Conservation (phyloP, 2,329 filamentous ascomycete genomes). For the Colletotrichum spaethianum region DNA sequence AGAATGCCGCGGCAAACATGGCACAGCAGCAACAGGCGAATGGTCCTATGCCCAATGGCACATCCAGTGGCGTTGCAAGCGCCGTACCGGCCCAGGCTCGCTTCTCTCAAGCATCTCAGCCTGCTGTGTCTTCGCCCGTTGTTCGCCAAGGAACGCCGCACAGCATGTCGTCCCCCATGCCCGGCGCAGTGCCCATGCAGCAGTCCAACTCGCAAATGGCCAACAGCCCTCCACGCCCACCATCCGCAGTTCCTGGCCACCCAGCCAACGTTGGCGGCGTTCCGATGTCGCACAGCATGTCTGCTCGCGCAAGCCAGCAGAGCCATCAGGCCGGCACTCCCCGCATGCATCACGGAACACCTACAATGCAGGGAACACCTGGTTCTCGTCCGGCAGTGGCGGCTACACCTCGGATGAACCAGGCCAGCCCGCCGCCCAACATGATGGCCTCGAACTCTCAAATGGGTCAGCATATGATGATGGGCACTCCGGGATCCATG, state of each 20-base stretch:
- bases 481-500: constrained; percentile 52
- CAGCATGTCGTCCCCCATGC: constrained; percentile 76
- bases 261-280: constrained; percentile 64
- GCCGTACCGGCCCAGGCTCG: constrained; percentile 61
- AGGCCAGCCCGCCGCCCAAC: constrained; percentile 73
- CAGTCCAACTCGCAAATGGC: constrained; percentile 77
- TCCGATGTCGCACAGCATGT: constrained; percentile 75
- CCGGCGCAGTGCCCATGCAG: constrained; percentile 74
- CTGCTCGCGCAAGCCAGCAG: constrained; percentile 75
- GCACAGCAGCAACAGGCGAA: constrained; percentile 53
- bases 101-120: constrained; percentile 72
- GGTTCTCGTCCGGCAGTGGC: constrained; percentile 66
- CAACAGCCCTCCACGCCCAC: constrained; percentile 75
- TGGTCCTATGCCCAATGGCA: constrained; percentile 56
- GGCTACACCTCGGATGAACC: constrained; percentile 73
- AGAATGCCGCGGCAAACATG: constrained; percentile 44
- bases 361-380: constrained; percentile 74
- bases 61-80: constrained; percentile 51
- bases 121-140: constrained; percentile 78
- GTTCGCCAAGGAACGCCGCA: constrained; percentile 75
- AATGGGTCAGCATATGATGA: constrained; percentile 67
- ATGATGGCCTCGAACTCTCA: constrained; percentile 72
- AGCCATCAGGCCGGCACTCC: constrained; percentile 76
- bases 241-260: constrained; percentile 75
- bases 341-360: constrained; percentile 72